Base-by-base conservation (phyloP, 495 filamentous ascomycete genomes). In the Penicillium ucsense region DNA sequence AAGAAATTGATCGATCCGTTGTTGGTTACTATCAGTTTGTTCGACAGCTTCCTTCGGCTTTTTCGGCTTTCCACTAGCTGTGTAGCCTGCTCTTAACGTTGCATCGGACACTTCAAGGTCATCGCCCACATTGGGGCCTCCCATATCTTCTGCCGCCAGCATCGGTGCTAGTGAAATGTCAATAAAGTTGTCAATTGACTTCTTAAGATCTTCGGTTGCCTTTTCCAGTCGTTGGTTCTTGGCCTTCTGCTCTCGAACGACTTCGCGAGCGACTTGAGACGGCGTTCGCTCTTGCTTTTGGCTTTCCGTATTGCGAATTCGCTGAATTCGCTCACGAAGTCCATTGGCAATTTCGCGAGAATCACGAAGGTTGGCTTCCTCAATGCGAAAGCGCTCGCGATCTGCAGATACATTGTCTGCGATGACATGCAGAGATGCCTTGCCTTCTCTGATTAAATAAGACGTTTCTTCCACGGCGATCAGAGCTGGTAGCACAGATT, bases 121-220 rank as follows among this genome's bases (percentile, higher is more conserved):
- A 52, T 88, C 83, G 8, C 89, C 89, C 1, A 90, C 86, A 5
- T 88, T 82, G 1, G 89, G 89, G 0, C 89, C 89, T 4, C 89
- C 89, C 7, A 88, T 72, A 55, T 88, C 85, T 67, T 95, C 89
- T 0, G 86, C 86, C 9, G 88, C 88, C 31, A 95, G 70, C 87
- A 91, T 89, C 0, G 76, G 65, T 5, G 84, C 85, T 3, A 95
- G 76, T 37, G 83, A 75, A 10, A 81, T 69, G 47, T 84, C 77
- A 11, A 90, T 79, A 47, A 95, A 94, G n/a, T 66, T 72, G 53
- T 84, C 75, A 12, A 94, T 71, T 3, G 77, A 76, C 30, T 72
- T 69, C 9, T 84, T 72, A 28, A 92, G 66, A 6, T 63, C 70
- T 3, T 64, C 66, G 0, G 79, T 83, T 41, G 81, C 72, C 31